Evolutionary conservation across 176 grass and related monocot species (phyloP), one percentile per base, ranked within the genome.

Genomic region (Pharus latifolius): DNA sequence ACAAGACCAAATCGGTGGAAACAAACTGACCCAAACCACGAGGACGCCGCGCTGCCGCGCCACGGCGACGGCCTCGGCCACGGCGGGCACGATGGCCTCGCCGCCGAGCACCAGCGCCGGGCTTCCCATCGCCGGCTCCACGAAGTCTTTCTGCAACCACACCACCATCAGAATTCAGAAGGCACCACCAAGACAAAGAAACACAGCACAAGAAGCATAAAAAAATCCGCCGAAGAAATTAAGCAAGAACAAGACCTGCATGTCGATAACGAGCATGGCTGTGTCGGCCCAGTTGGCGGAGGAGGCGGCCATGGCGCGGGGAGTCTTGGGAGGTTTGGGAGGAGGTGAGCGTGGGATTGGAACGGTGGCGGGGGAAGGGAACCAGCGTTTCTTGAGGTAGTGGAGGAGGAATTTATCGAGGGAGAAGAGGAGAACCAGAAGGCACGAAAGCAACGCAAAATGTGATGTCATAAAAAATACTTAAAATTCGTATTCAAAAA

Each of bases 201-300:
- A n/a, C n/a, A n/a, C n/a, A n/a, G n/a, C n/a, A n/a, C n/a, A n/a
- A n/a, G n/a, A n/a, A n/a, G n/a, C 13, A 67, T 26, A 49, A 45
- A 26, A 5, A 75, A 24, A n/a, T 25, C 49, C 59, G 15, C 16
- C 43, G 12, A 69, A 40, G 26, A 22, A 65, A 50, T 57, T 56
- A 69, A 12, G 17, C 20, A 47, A 51, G 27, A 53, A n/a, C 29
- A n/a, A 9, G 49, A 75, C 80, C 80, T 91, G 88, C 88, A 91
- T 91, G 65, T 91, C 88, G 68, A 91, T 91, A 65, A 91, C 72
- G 61, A 91, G 88, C 80, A 91, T 61, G 56, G 80, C 80, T 16
- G 88, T 84, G 60, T 84, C 72, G 80, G 38, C 69, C 88, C 77
- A 87, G 9, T 65, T 78, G 14, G 33, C 65, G 26, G 63, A 41